These are phyloP conservation scores for Asterophora lycoperdoides DNA, from an alignment of 768 basidiomycete genomes.

Conservation along the genomic window DNA sequence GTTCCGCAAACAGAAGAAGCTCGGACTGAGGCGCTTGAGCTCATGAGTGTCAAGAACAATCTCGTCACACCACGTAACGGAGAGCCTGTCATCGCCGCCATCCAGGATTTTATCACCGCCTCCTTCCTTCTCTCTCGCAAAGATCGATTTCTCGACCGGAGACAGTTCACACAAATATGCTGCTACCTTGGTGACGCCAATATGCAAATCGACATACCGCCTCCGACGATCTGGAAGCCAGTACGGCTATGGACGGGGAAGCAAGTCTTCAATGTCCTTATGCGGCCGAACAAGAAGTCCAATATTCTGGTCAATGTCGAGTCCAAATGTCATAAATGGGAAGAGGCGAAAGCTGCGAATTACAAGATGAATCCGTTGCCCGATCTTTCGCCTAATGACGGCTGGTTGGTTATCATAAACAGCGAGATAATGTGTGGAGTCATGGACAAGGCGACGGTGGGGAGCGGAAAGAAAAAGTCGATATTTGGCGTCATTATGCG, in stretches of 20 bases:
- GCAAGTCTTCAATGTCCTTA: conserved; percentile 95
- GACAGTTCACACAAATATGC: conserved; percentile 95
- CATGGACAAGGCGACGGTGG: conserved; percentile 97
- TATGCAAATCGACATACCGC: conserved; percentile 91
- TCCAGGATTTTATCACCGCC: conserved; percentile 99
- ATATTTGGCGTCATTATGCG: conserved; percentile 97
- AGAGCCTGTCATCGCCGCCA: conserved; percentile 98
- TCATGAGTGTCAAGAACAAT: conserved; percentile 97
- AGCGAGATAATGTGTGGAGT: conserved; percentile 99
- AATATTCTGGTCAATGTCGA: conserved; percentile 92
- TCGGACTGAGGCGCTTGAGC: conserved; percentile 90
- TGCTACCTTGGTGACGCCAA: conserved; percentile 91
- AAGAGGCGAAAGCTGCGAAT: conserved; percentile 61
- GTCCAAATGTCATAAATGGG: conserved; percentile 88
- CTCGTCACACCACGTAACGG: conserved; percentile 97
- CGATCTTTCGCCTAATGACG: conserved; percentile 95
- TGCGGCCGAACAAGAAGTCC: conserved; percentile 85
- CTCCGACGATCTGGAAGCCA: conserved; percentile 93
- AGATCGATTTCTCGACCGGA: conserved; percentile 89
- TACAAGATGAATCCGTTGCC: conserved; percentile 67
- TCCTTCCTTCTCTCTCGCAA: conserved; percentile 92
- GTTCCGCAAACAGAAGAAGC: conserved; percentile 99
- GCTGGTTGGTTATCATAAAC: conserved; percentile 95
- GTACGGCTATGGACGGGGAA: conserved; percentile 95
- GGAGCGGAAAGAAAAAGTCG: conserved; percentile 98